Conservation (phyloP, 2,329 filamentous ascomycete species). For the Graphiopsis chlorocephala region DNA sequence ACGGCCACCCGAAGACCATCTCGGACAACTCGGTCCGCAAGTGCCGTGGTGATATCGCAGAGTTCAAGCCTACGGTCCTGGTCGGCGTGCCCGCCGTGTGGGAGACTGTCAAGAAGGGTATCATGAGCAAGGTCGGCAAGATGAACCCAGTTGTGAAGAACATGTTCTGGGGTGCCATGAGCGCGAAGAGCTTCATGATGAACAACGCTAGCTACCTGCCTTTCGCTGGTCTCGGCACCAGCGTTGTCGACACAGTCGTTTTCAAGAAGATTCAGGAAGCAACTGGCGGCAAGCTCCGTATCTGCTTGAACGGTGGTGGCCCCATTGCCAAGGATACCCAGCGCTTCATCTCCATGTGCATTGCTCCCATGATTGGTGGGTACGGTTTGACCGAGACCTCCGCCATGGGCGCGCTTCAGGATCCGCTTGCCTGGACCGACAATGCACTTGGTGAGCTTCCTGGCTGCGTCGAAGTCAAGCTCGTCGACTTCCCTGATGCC, state of each 20-base stretch:
- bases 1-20: constrained; percentile 85
- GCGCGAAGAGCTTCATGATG: constrained; percentile 61
- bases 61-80: constrained; percentile 83
- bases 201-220: constrained; percentile 46
- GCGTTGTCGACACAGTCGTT: constrained; percentile 73
- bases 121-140: constrained; percentile 73
- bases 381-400: constrained; percentile 94
- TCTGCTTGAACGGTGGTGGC: constrained; percentile 92
- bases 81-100: constrained; percentile 95
- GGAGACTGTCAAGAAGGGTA: constrained; percentile 96
- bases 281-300: constrained; percentile 82
- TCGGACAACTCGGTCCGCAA: constrained; percentile 83
- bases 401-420: constrained; percentile 71
- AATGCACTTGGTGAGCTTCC: constrained; percentile 74
- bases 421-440: constrained; percentile 80
- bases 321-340: constrained; percentile 85
- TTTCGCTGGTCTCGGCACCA: constrained; percentile 52
- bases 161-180: constrained; percentile 71
- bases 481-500: constrained; percentile 86
- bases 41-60: constrained; percentile 89
- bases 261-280: constrained; percentile 90
- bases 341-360: constrained; percentile 84
- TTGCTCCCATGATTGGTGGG: constrained; percentile 90
- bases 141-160: constrained; percentile 68
- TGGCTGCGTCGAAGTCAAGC: constrained; percentile 78